Conservation (phyloP, 306 rosid genomes). For the Lathyrus aphaca region DNA sequence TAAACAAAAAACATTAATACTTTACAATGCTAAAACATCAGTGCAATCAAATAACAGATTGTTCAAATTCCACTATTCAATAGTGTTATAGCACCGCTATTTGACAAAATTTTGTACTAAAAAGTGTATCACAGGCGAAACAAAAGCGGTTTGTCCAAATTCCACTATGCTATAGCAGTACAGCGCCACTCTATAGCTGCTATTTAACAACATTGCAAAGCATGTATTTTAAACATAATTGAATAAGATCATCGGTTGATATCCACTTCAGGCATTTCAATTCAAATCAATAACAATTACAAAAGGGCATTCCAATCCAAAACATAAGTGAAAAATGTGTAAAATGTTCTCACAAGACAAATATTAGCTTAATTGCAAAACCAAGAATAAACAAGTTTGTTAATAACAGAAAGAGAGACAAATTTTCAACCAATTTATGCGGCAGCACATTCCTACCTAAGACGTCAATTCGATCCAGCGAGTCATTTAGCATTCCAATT, state of each 20-base stretch:
- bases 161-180: no score
- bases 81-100: no score
- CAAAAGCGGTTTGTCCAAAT: no score
- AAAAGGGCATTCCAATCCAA: slow-evolving; percentile 33
- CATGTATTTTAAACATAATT: slow-evolving; percentile 3
- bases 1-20: slow-evolving; percentile 20
- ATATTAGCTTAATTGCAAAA: background rate
- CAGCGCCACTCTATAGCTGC: no score
- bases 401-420: background rate
- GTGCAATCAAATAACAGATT: no score
- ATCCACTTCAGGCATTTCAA: slow-evolving; percentile 20
- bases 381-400: background rate
- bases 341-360: background rate
- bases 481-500: no score
- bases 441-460: slow-evolving; percentile 1
- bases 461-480: background rate
- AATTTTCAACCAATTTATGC: slow-evolving; percentile 13
- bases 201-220: background rate
- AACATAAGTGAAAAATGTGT: background rate
- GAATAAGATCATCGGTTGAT: slow-evolving; percentile 23
- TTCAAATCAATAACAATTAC: slow-evolving; percentile 4
- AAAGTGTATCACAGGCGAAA: no score
- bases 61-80: no score
- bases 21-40: background rate
- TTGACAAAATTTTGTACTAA: no score